Base-by-base conservation (phyloP, 306 rosid species). In the Trifolium fragiferum region DNA sequence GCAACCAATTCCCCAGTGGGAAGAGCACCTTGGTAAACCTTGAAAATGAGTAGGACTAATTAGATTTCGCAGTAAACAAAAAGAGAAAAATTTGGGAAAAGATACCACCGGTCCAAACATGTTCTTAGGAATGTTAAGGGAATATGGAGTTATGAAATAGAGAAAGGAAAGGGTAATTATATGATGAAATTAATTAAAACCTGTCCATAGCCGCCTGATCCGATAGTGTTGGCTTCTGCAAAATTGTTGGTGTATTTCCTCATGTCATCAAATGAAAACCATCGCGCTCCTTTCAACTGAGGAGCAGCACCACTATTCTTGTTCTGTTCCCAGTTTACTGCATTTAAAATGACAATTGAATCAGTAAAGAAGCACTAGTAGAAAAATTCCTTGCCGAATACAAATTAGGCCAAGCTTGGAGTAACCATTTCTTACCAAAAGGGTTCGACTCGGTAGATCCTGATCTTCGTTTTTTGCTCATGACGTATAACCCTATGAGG, bases 201-300 rank as follows among this genome's bases (percentile, higher is more conserved):
- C 91, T 90, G 80, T 61, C 97, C 98, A 68, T 90, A 90, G 47
- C 98, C 97, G 18, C 98, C 98, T 19, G 88, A 80, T 71, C 88
- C 88, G 60, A 84, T 62, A 35, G 81, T 70, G 57, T 84, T 74
- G 70, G 54, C 58, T 70, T 84, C 88, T 51, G 83, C 40, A 43
- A 84, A 84, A 79, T 86, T 83, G 83, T 86, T 82, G 80, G 83
- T 85, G 90, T 63, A 87, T 71, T 82, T 87, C 80, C 63, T 81
- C 16, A 93, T 84, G 50, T 90, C 95, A 50, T 89, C 95, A 51
- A 87, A 86, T 12, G 95, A 77, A 87, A 93, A 90, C 77, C 84
- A 86, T 60, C 84, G 74, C 13, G 93, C 89, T 57, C 95, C 98
- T 82, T 84, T 84, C 78, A 84, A 70, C 77, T 84, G 88, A 66